Conservation (phyloP, 108 stramenopile genomes). For the Ochromonas danica region DNA sequence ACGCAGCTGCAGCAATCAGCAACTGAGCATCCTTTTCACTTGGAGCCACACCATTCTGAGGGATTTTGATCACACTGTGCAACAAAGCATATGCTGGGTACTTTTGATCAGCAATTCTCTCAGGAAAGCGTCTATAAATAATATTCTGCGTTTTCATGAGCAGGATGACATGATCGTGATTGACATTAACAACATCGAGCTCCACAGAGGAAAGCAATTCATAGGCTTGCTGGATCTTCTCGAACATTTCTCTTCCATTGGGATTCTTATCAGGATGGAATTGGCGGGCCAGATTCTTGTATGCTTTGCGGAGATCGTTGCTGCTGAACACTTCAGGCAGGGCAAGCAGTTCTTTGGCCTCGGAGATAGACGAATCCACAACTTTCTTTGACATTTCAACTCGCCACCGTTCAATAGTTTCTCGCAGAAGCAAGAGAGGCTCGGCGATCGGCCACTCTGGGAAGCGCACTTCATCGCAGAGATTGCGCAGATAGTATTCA, state of each 20-base stretch:
- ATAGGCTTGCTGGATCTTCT: slow-evolving; percentile 68
- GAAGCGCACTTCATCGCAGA: slow-evolving; percentile 71
- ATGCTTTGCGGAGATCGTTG: slow-evolving; percentile 63
- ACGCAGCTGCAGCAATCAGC: slow-evolving; percentile 38
- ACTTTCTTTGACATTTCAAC: slow-evolving; percentile 61
- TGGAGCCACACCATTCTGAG: background rate
- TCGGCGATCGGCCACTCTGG: slow-evolving; percentile 73
- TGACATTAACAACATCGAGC: background rate
- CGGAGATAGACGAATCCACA: slow-evolving; percentile 42
- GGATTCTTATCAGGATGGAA: slow-evolving; percentile 73
- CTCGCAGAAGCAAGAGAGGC: slow-evolving; percentile 67
- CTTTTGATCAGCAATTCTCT: slow-evolving; percentile 65
- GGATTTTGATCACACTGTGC: slow-evolving; percentile 52
- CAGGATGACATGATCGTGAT: slow-evolving; percentile 44
- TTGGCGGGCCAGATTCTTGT: slow-evolving; percentile 63
- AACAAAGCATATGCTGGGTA: slow-evolving; percentile 69
- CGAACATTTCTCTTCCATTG: slow-evolving; percentile 71
- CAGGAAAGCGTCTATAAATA: slow-evolving; percentile 65
- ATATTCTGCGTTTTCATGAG: slow-evolving; percentile 66
- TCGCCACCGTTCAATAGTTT: slow-evolving; percentile 66
- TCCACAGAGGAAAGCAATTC: slow-evolving; percentile 59
- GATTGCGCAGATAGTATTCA: slow-evolving; percentile 71
- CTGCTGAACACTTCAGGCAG: slow-evolving; percentile 58
- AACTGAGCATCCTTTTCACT: background rate
- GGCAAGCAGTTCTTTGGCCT: slow-evolving; percentile 56